Percentiles rank a stretch among this genome's conserved stretches.
Evolutionary conservation across 225 moss, liverwort and hornwort genomes (phyloP).

Genomic region (Climacium dendroides): DNA sequence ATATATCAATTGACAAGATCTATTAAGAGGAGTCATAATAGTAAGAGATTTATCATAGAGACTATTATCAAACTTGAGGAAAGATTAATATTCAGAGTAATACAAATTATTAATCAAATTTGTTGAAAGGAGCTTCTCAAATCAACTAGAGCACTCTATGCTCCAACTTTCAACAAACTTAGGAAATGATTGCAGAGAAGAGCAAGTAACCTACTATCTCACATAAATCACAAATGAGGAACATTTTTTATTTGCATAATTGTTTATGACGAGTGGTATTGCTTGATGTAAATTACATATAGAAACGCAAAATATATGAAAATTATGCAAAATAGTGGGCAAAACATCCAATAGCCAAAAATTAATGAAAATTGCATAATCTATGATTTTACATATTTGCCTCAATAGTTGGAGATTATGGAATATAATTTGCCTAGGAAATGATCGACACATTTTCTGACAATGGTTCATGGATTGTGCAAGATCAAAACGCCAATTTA

Average conservation of each 20-base stretch:
- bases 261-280: not conserved
- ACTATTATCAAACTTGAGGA: not conserved
- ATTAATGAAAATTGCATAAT: not conserved
- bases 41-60: not conserved
- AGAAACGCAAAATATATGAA: not conserved
- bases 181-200: not conserved
- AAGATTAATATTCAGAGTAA: accelerated
- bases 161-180: not conserved
- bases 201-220: not conserved
- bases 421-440: accelerated
- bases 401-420: not conserved
- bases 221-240: not conserved
- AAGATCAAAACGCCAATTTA: not conserved
- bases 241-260: not conserved
- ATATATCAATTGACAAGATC: not conserved
- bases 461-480: not conserved
- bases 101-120: not conserved
- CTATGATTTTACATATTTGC: not conserved
- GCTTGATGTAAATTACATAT: not conserved
- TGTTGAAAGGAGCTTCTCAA: not conserved
- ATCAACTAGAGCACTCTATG: not conserved
- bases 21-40: not conserved
- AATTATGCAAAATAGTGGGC: not conserved
- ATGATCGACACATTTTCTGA: not conserved
- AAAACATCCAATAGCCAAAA: not conserved